Base-by-base conservation (phyloP, 768 basidiomycete species). In the Lanmaoa rubissima region DNA sequence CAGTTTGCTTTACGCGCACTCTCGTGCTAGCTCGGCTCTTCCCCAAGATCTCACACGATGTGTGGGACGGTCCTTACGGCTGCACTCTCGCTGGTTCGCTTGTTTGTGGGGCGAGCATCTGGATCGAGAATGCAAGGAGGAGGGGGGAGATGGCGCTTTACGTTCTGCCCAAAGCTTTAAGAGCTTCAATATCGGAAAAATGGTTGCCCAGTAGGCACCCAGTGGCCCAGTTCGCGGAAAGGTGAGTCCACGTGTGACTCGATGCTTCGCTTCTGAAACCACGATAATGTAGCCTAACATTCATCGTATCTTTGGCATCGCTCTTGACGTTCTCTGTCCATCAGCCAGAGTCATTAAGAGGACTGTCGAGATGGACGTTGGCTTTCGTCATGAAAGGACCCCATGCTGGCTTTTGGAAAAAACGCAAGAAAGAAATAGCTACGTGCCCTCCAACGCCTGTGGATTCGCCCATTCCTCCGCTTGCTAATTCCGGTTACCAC, bases 81-180 rank as follows among this genome's bases (percentile, higher is more conserved):
- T 81, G 86, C 57, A 72, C 86, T 32, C 70, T 91, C 57, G 79
- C 76, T 4, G 90, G 87, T 21, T 87, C 86, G 57, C 68, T 92
- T 42, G 72, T 79, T 17, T 92, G 90, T 58, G 90, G 90, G 5
- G 75, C 79, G 54, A 90, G 88, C 53, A 90, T 92, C 42, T 90
- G 85, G 83, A 79, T 92, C 28, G 90, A 92, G 66, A 83, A 86
- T 57, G 85, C 84, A 3, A 75, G 76, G 53, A 74, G 90, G 59
- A 75, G 90, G 51, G 88, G 88, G 5, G 90, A 92, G 72, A 88
- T 92, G 75, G 85, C 88, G 0, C 68, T 92, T 32, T 92, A 92
- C 63, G 90, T 91, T 51, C 73, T 92, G 5, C 89, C 90, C 3
- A 76, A 81, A 53, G 90, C 88, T 13, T 59, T 92, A 32, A 76